Evolutionary conservation across 148 eudicot species (phyloP).

Genomic region (Amaranthus hypochondriacus): DNA sequence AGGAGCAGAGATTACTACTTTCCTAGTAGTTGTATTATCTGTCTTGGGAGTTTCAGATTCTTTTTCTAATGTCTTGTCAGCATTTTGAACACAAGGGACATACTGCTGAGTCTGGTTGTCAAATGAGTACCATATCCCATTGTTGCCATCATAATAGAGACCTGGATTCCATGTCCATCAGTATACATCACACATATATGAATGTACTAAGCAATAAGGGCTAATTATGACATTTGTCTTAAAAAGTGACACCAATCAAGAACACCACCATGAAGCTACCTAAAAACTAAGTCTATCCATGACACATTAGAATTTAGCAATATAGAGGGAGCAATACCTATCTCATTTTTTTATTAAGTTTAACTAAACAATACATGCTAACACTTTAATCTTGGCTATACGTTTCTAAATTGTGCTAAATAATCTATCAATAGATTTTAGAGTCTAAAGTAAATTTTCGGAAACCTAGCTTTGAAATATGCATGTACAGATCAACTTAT

Average conservation of each 20-base stretch:
- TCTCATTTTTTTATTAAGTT: too few relatives aligned
- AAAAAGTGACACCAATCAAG: not conserved
- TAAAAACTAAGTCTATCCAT: too few relatives aligned
- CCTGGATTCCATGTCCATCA: constrained; percentile 43
- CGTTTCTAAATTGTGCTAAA: too few relatives aligned
- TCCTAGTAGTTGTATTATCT: constrained; percentile 48
- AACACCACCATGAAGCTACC: not conserved
- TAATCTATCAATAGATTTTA: too few relatives aligned
- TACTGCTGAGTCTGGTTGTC: constrained; percentile 87
- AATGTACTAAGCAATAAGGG: not conserved
- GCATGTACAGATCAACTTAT: too few relatives aligned
- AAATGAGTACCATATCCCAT: constrained; percentile 79
- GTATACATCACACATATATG: not conserved
- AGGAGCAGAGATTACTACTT: constrained; percentile 92
- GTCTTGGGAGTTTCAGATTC: constrained; percentile 55
- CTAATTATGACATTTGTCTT: not conserved
- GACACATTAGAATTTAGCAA: too few relatives aligned
- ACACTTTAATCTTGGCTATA: too few relatives aligned
- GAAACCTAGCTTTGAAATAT: too few relatives aligned
- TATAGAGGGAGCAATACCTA: too few relatives aligned
- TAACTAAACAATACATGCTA: too few relatives aligned
- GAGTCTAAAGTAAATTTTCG: too few relatives aligned
- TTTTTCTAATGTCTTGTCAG: constrained; percentile 40
- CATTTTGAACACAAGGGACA: constrained; percentile 69
- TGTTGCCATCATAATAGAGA: constrained; percentile 91